A percentile compares a stretch with the other conserved stretches of the same genome.
phyloP scores from a whole-genome alignment of 495 filamentous ascomycete genomes.

The Daldinia loculata region DNA sequence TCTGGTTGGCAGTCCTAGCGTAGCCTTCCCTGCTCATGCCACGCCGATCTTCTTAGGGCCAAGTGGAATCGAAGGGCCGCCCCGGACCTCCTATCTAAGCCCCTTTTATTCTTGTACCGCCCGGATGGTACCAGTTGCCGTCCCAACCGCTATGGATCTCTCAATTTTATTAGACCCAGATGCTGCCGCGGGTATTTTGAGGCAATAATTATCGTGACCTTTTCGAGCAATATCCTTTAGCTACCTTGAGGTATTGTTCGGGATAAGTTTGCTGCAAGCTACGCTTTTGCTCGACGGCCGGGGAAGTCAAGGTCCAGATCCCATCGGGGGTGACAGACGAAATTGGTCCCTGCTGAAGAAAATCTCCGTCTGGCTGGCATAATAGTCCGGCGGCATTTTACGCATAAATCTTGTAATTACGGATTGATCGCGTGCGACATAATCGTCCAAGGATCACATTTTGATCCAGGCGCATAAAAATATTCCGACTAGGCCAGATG shows the following conservation, averaged over 20 bases:
- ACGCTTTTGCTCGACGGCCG: conserved; percentile 12
- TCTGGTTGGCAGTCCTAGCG: conserved; percentile 39
- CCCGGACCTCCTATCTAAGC: conserved; percentile 37
- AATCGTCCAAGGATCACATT: conserved; percentile 39
- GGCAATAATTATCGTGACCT: conserved; percentile 2
- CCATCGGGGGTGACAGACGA: conserved; percentile 33
- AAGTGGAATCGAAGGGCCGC: conserved; percentile 40
- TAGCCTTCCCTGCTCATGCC: conserved; percentile 35
- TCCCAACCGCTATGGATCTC: conserved; percentile 33
- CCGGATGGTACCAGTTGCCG: conserved; percentile 31
- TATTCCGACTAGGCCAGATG: conserved; percentile 45
- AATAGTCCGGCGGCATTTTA: conserved; percentile 45
- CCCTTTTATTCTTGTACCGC: conserved; percentile 39
- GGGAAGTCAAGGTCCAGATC: conserved; percentile 36
- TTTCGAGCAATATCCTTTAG: conserved; percentile 1
- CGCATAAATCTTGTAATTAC: conserved; percentile 47
- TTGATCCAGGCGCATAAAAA: conserved; percentile 44
- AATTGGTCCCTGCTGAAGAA: conserved; percentile 45
- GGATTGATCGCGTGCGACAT: conserved; percentile 43
- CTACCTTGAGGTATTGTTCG: not conserved
- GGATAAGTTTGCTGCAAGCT: not conserved
- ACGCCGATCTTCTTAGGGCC: conserved; percentile 40
- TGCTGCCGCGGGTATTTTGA: conserved; percentile 5
- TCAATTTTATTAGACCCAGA: conserved; percentile 26
- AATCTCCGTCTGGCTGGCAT: conserved; percentile 45